These are phyloP conservation scores for Aspergillus diversus DNA, from an alignment of 495 filamentous ascomycete genomes.

Conservation along the genomic window DNA sequence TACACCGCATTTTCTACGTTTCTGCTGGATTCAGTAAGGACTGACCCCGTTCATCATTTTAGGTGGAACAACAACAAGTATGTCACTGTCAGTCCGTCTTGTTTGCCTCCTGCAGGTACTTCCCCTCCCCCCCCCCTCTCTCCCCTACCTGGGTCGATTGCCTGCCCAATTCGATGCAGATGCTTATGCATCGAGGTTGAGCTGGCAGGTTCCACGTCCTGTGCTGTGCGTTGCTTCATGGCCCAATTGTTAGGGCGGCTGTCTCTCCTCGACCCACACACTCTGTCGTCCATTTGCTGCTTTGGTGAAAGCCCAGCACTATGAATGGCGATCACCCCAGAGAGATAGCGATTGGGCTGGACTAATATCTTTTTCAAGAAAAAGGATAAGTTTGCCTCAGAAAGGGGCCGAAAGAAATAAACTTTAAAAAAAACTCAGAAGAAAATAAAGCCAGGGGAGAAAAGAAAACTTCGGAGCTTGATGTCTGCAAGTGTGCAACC, in stretches of 20 bases:
- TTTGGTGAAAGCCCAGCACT: constrained; percentile 18
- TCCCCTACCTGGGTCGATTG: constrained; percentile 10
- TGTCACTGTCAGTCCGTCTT: constrained; percentile 7
- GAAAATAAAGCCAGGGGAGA: no score
- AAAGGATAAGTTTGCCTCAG: no score
- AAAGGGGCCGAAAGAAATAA: no score
- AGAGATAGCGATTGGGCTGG: constrained; percentile 9
- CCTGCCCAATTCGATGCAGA: constrained; percentile 18
- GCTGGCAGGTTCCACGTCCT: constrained; percentile 17
- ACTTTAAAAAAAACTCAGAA: background rate
- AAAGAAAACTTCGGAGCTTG: background rate
- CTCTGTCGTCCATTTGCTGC: constrained; percentile 15
- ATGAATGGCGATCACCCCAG: constrained; percentile 22
- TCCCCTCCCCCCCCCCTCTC: background rate
- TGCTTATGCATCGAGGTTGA: constrained; percentile 22
- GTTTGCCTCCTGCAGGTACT: constrained; percentile 28
- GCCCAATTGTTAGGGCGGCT: constrained; percentile 13
- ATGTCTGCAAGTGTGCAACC: background rate
- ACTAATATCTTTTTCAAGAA: background rate
- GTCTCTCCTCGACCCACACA: constrained; percentile 8
- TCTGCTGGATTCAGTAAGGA: constrained; percentile 15
- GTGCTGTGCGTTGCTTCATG: constrained; percentile 6
- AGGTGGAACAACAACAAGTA: constrained; percentile 9
- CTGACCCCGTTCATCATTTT: constrained; percentile 17
- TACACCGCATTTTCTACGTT: constrained; percentile 28